These are phyloP conservation scores for Morella rubra DNA, from an alignment of 306 rosid species.

Conservation along the genomic window DNA sequence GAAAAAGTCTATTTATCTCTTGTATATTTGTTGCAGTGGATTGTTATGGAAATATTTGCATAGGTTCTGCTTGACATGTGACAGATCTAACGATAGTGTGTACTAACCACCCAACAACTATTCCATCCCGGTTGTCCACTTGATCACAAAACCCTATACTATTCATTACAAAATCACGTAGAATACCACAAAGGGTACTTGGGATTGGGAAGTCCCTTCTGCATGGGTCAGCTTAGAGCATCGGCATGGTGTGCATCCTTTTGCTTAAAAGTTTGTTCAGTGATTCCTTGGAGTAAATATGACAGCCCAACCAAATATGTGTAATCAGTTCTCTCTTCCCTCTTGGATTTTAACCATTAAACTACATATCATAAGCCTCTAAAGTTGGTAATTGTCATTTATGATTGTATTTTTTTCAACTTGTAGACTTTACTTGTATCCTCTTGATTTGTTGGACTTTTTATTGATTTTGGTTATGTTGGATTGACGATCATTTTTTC, in stretches of 20 bases:
- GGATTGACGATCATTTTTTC: no score
- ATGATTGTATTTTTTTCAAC: not conserved
- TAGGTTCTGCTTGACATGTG: not conserved
- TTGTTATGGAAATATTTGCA: not conserved
- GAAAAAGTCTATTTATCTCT: not conserved
- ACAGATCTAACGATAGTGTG: not conserved
- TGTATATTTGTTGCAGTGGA: not conserved
- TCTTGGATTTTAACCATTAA: not conserved
- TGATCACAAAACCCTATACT: no score
- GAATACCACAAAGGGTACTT: not conserved
- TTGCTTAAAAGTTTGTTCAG: not conserved
- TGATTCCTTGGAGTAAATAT: not conserved
- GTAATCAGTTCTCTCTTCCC: not conserved
- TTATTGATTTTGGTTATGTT: no score
- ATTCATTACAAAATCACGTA: no score
- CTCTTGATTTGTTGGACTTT: no score
- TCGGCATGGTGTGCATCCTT: not conserved
- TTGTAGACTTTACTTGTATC: no score
- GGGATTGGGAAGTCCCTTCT: not conserved
- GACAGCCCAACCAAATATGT: not conserved
- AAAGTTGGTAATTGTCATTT: not conserved
- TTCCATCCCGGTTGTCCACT: no score
- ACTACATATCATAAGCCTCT: not conserved
- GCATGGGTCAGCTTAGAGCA: not conserved
- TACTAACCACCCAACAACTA: no score